Evolutionary conservation across 345 rosid species (phyloP), one percentile per base, ranked within the genome.

Genomic region (Camelina neglecta): DNA sequence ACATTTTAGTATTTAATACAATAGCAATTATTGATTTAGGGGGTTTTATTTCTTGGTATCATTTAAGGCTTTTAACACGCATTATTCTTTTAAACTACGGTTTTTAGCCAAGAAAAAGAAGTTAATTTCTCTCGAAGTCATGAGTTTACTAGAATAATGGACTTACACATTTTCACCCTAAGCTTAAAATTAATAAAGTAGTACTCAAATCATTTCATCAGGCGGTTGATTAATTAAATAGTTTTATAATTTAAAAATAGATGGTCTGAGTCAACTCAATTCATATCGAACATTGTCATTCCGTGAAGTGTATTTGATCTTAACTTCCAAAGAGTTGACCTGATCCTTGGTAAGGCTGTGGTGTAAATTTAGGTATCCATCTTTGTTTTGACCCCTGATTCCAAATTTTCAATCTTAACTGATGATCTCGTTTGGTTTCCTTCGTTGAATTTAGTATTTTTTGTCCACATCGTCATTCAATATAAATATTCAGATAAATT

Each of bases 261-360:
- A 36, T 18, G 29, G 64, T 44, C 47, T 11, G 29, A 48, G 67
- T 67, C 78, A 58, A 67, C 67, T 38, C 67, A 48, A 48, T 36
- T 66, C 44, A 66, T 36, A 66, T 66, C 57, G 65, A 44, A 23
- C 20, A 29, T 35, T 56, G 49, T 38, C 71, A 44, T 21, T 45
- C 51, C 15, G 23, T 55, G 64, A 29, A 8, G 38, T 26, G 16
- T 54, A 16, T 60, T 8, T 39, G 75, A 44, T 33, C n/a, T 53
- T 53, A 16, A 60, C 62, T 62, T 71, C 66, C 29, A 12, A 42
- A 26, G 58, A 50, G 51, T 55, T 76, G 80, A 76, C 80, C 62
- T 5, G 7, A 44, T 55, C 33, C 12, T 45, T 69, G 41, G 65
- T 31, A 42, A 68, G 57, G 5, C 15, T 59, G 56, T 60, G 74